These are phyloP conservation scores for Myxozyma geophila DNA, from an alignment of 805 yeast genomes.

Conservation along the genomic window DNA sequence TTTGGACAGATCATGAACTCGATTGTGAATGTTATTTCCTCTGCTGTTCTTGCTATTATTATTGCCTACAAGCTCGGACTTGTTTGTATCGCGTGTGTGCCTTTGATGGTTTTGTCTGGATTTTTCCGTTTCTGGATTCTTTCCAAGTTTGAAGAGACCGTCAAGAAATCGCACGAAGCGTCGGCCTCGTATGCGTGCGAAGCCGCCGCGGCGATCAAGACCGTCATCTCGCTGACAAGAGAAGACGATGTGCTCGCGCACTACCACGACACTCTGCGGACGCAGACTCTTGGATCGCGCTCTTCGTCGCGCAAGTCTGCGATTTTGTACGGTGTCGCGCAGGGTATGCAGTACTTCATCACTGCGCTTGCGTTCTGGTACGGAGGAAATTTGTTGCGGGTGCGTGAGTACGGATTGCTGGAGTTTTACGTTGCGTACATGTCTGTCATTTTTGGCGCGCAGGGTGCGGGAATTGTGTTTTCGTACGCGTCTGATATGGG, in stretches of 20 bases:
- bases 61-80: conserved; percentile 50
- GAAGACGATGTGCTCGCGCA: conserved; percentile 47
- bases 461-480: conserved; percentile 50
- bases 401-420: conserved; percentile 42
- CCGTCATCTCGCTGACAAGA: conserved; percentile 50
- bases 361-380: conserved; percentile 53
- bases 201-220: conserved; percentile 48
- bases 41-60: conserved; percentile 48
- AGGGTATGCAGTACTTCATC: conserved; percentile 50
- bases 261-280: conserved; percentile 38
- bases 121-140: conserved; percentile 48
- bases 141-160: conserved; percentile 45
- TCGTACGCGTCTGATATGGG: conserved; percentile 53
- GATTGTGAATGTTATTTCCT: conserved; percentile 48
- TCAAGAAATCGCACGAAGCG: conserved; percentile 47
- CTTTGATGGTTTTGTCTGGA: conserved; percentile 48
- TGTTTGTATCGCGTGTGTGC: conserved; percentile 48
- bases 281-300: conserved; percentile 45
- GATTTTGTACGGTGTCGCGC: conserved; percentile 46
- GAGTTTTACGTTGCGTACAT: conserved; percentile 50
- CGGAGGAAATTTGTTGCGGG: conserved; percentile 47
- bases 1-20: conserved; percentile 44
- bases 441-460: conserved; percentile 50
- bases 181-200: conserved; percentile 51
- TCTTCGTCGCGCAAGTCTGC: conserved; percentile 40